Evolutionary conservation across 768 basidiomycete species (phyloP).

Genomic region (Macrocybe gigantea): DNA sequence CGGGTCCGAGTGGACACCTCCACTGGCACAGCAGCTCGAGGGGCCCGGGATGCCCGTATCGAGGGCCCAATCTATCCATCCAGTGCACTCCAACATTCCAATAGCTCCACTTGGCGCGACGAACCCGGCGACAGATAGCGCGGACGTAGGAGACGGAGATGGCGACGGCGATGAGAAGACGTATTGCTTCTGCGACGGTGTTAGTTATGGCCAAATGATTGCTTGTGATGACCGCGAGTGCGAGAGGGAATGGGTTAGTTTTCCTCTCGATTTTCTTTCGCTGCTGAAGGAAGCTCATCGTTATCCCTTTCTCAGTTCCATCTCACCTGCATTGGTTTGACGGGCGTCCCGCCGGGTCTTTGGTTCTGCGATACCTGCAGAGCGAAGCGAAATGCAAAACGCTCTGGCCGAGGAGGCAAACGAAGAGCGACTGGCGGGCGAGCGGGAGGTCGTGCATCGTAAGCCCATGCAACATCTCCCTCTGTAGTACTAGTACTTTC

Average conservation of each 20-base stretch:
- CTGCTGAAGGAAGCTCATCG: slow-evolving; percentile 5
- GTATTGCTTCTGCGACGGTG: slow-evolving; percentile 83
- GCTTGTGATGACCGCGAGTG: slow-evolving; percentile 82
- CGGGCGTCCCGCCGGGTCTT: slow-evolving; percentile 56
- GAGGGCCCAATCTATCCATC: slow-evolving; percentile 32
- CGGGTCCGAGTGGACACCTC: slow-evolving; percentile 43
- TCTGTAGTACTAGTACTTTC: neutral
- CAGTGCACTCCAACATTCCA: slow-evolving; percentile 24
- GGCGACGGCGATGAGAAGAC: slow-evolving; percentile 59
- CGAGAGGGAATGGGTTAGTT: slow-evolving; percentile 85
- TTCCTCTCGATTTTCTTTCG: slow-evolving; percentile 6
- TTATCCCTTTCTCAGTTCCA: slow-evolving; percentile 55
- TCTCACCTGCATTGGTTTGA: slow-evolving; percentile 65
- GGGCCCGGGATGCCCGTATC: slow-evolving; percentile 77
- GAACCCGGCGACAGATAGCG: slow-evolving; percentile 16
- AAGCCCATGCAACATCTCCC: neutral
- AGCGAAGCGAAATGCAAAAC: slow-evolving; percentile 47
- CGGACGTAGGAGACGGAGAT: slow-evolving; percentile 42
- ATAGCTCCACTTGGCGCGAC: slow-evolving; percentile 25
- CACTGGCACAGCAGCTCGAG: slow-evolving; percentile 53
- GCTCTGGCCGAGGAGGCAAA: slow-evolving; percentile 48
- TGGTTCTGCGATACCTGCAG: slow-evolving; percentile 76
- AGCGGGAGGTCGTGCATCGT: slow-evolving; percentile 17
- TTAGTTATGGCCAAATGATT: slow-evolving; percentile 93
- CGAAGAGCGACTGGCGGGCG: slow-evolving; percentile 30